Evolutionary conservation across 495 filamentous ascomycete species (phyloP).

Genomic region (Daldinia childiae): DNA sequence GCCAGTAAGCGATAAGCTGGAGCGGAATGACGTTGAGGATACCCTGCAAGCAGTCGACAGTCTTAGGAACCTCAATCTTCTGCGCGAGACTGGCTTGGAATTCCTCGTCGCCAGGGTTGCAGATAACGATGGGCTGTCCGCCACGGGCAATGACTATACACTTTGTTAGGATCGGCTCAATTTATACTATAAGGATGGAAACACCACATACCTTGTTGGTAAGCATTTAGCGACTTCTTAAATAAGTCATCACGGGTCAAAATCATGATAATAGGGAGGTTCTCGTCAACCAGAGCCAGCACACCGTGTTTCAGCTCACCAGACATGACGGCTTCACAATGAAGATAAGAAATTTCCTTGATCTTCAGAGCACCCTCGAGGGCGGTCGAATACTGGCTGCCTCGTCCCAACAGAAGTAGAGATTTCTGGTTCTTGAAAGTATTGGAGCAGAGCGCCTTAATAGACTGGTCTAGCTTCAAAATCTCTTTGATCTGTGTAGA

Average conservation of each 20-base stretch:
- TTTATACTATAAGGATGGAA: not conserved
- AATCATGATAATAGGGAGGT: conserved; percentile 99
- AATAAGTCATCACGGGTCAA: conserved; percentile 95
- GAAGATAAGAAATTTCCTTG: conserved; percentile 99
- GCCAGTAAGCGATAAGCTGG: conserved; percentile 98
- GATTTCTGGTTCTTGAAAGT: conserved; percentile 98
- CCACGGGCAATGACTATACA: conserved; percentile 84
- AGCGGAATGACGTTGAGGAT: conserved; percentile 97
- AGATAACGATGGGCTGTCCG: conserved; percentile 97
- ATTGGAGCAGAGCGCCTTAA: conserved; percentile 90
- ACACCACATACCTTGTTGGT: conserved; percentile 83
- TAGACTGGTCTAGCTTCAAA: conserved; percentile 86
- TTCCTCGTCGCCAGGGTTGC: conserved; percentile 89
- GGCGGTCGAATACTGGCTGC: conserved; percentile 95
- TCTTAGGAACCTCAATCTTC: conserved; percentile 97
- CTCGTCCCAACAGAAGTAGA: conserved; percentile 89
- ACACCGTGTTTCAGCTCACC: conserved; percentile 99
- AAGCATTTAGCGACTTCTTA: conserved; percentile 96
- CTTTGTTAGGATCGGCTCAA: conserved; percentile 23
- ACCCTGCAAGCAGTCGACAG: conserved; percentile 94
- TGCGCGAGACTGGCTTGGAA: conserved; percentile 87
- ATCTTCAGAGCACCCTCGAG: conserved; percentile 99
- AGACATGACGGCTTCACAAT: conserved; percentile 99
- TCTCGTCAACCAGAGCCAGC: conserved; percentile 95
- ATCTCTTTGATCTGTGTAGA: conserved; percentile 93